Evolutionary conservation across 1,284 basidiomycete genomes (phyloP), one percentile per base, ranked within the genome.

Genomic region (Stygiomarasmius scandens): DNA sequence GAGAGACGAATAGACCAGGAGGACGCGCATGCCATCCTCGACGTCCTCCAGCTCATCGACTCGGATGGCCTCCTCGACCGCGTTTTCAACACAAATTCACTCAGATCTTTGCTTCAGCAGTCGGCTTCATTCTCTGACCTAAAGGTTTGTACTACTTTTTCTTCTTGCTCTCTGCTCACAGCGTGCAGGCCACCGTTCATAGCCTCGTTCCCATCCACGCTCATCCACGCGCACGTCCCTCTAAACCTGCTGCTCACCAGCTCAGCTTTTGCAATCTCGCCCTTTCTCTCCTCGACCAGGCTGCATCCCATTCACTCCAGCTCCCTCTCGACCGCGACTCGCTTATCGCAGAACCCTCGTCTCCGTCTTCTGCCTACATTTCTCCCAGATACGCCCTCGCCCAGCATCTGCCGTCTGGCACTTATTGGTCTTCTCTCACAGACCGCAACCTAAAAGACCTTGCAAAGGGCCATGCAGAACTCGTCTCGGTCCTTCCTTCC

Each of bases 11-110:
- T 54, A 11, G 25, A 54, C 20, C 22, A 45, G n/a, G 4, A 54
- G n/a, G 5, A 54, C 9, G 88, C 87, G 22, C 74, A 77, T 46
- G 78, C 82, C 63, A 85, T 92, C 56, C 81, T 95, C 45, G 84
- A 87, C 59, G 84, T 95, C 46, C 82, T 96, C 54, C 85, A 91
- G 69, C 77, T 84, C 65, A 75, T 84, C 57, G 90, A 92, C 69
- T 79, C 79, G 0, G 89, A 90, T 64, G 87, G 85, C 53, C 76
- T 92, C 2, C 83, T 93, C n/a, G 89, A 92, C 77, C 85, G 90
- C 64, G 87, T 90, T 61, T 88, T 89, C 67, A 41, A 83, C 86
- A 20, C 71, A 85, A 16, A 70, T 74, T 90, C 89, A 8, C 76
- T 92, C 50, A 84, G 89, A 46, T 73, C 80, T 0, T 77, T 92